phyloP scores from a whole-genome alignment of 2,329 filamentous ascomycete genomes.

The Colletotrichum spinosum region DNA sequence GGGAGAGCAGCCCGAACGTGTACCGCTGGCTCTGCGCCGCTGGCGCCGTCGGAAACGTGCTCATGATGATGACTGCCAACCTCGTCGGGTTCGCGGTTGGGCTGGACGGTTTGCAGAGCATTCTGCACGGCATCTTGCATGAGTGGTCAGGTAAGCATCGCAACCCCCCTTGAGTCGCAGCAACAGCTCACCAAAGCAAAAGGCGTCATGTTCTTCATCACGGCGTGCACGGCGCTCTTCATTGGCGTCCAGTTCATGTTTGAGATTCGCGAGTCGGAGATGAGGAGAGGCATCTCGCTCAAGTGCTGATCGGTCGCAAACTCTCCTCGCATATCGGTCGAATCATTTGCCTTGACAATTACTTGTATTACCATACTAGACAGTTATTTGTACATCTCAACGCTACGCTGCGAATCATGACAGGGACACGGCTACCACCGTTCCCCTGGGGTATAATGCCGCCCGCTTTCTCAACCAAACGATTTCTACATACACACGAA shows the following conservation, averaged over 20 bases:
- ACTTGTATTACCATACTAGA: constrained; percentile 20
- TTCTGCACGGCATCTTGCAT: constrained; percentile 80
- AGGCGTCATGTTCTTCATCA: constrained; percentile 79
- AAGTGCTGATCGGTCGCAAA: constrained; percentile 73
- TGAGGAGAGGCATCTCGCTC: constrained; percentile 81
- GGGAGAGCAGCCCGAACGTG: constrained; percentile 74
- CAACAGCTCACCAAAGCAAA: constrained; percentile 5
- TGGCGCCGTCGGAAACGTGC: constrained; percentile 83
- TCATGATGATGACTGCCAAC: constrained; percentile 98
- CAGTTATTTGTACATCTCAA: constrained; percentile 8
- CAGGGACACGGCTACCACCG: constrained; percentile 1
- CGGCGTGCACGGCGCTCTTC: constrained; percentile 81
- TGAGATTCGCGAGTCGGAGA: constrained; percentile 88
- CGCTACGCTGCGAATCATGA: neutral
- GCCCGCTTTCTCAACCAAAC: neutral
- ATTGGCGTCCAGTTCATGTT: constrained; percentile 95
- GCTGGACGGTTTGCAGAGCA: constrained; percentile 83
- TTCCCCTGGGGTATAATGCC: constrained; percentile 23
- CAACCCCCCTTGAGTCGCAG: no score
- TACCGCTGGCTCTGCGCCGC: constrained; percentile 86
- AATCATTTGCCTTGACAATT: neutral
- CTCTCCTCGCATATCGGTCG: neutral
- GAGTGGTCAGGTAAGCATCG: constrained; percentile 73
- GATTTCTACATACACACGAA: neutral
- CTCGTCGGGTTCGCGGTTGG: constrained; percentile 95